Evolutionary conservation across 495 filamentous ascomycete species (phyloP).

Genomic region (Hypoxylon fuscum): DNA sequence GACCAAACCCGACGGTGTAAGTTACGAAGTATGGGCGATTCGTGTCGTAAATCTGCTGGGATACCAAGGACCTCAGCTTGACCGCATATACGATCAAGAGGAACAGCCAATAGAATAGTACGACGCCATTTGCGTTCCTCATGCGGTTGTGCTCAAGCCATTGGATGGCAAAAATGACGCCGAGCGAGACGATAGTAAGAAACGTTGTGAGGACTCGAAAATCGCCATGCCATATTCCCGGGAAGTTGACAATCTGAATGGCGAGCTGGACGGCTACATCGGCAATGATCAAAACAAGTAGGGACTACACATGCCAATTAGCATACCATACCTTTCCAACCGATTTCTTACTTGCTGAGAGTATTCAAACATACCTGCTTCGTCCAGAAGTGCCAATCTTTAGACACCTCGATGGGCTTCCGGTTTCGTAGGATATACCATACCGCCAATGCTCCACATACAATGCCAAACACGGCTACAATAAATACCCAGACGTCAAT

Average conservation of each 20-base stretch:
- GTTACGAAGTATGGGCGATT: slow-evolving; percentile 79
- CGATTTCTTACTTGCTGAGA: not conserved
- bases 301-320: slow-evolving; percentile 58
- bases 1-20: slow-evolving; percentile 76
- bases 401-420: slow-evolving; percentile 71
- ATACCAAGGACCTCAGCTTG: slow-evolving; percentile 88
- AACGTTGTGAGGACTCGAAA: slow-evolving; percentile 93
- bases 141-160: slow-evolving; percentile 91
- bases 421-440: slow-evolving; percentile 69
- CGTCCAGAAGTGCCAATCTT: slow-evolving; percentile 95
- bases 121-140: slow-evolving; percentile 89
- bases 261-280: slow-evolving; percentile 75
- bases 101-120: slow-evolving; percentile 96
- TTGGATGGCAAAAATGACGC: slow-evolving; percentile 84
- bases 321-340: slow-evolving; percentile 12
- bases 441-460: slow-evolving; percentile 78
- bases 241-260: slow-evolving; percentile 78
- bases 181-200: slow-evolving; percentile 77
- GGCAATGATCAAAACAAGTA: slow-evolving; percentile 74
- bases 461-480: slow-evolving; percentile 78
- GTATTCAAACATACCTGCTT: slow-evolving; percentile 73
- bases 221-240: slow-evolving; percentile 76
- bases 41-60: slow-evolving; percentile 72
- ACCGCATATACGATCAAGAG: slow-evolving; percentile 81
- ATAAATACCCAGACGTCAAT: slow-evolving; percentile 82